Percentiles rank a stretch among this genome's conserved stretches.
These are phyloP conservation scores for Rhododendron mucronatum DNA, from an alignment of 148 eudicot species.

Conservation along the genomic window DNA sequence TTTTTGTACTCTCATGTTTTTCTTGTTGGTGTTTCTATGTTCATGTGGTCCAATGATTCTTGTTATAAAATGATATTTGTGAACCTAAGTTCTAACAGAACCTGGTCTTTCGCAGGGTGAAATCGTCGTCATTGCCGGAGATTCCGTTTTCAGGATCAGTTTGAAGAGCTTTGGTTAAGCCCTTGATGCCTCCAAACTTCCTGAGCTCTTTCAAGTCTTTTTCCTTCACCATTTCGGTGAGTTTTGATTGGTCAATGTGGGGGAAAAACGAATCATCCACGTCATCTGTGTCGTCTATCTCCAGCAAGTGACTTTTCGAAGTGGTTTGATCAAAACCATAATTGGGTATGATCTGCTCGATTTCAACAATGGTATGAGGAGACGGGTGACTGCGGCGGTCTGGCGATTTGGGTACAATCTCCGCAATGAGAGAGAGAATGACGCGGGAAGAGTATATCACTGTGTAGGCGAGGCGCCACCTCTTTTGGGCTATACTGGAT, in stretches of 20 bases:
- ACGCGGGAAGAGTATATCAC: constrained; percentile 28
- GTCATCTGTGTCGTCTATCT: not conserved
- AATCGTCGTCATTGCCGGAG: constrained; percentile 26
- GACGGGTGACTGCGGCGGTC: not conserved
- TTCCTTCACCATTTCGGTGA: constrained; percentile 47
- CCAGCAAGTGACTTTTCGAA: not conserved
- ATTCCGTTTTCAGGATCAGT: constrained; percentile 49
- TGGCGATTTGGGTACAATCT: not conserved
- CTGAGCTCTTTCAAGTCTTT: constrained; percentile 31
- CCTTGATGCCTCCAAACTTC: constrained; percentile 38
- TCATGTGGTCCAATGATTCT: too few relatives aligned
- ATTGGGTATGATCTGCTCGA: constrained; percentile 2
- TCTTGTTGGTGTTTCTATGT: too few relatives aligned
- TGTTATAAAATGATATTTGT: too few relatives aligned
- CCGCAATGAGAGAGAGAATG: constrained; percentile 26
- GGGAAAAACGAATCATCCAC: not conserved
- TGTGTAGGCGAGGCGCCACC: constrained; percentile 3
- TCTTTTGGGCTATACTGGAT: not conserved
- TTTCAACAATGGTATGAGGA: constrained; percentile 20
- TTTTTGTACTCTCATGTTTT: too few relatives aligned
- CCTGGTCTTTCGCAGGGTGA: constrained; percentile 26
- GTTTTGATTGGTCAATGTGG: constrained; percentile 28
- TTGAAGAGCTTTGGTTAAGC: constrained; percentile 38
- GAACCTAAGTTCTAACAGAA: too few relatives aligned
- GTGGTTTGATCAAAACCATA: not conserved